Evolutionary conservation across 73 alveolate genomes (phyloP).

Genomic region (Tetrahymena borealis): DNA sequence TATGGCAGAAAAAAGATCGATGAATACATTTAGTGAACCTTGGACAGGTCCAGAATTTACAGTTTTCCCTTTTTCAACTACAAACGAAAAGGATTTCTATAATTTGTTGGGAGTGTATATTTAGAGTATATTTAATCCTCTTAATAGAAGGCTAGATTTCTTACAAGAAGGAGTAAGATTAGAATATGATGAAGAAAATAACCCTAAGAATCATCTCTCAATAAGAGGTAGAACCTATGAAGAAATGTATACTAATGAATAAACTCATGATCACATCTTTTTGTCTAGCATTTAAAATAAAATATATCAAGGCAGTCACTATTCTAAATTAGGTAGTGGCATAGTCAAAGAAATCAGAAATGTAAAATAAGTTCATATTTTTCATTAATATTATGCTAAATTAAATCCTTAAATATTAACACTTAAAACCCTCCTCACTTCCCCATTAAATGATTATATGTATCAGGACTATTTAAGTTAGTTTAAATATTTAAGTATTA

Average conservation of each 20-base stretch:
- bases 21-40: constrained; percentile 65
- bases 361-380: neutral
- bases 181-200: constrained; percentile 42
- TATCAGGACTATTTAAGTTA: too few relatives aligned
- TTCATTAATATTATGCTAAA: too few relatives aligned
- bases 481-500: too few relatives aligned
- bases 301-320: constrained; percentile 6
- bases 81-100: constrained; percentile 51
- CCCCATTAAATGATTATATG: too few relatives aligned
- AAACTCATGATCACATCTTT: constrained; percentile 38
- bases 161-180: constrained; percentile 61
- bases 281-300: constrained; percentile 26
- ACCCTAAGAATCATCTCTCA: constrained; percentile 1
- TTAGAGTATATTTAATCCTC: constrained; percentile 57
- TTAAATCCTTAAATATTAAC: too few relatives aligned
- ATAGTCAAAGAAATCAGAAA: neutral
- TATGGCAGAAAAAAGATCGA: constrained; percentile 53
- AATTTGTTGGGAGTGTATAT: constrained; percentile 52
- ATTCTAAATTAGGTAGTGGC: neutral
- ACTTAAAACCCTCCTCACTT: too few relatives aligned
- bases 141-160: constrained; percentile 45
- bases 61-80: constrained; percentile 58
- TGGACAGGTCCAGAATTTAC: constrained; percentile 74
- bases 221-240: constrained; percentile 55
- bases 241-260: constrained; percentile 64